A percentile compares a stretch with the other conserved stretches of the same genome.
Evolutionary conservation across 768 basidiomycete genomes (phyloP).

Genomic region (Leucocoprinus leucothites): DNA sequence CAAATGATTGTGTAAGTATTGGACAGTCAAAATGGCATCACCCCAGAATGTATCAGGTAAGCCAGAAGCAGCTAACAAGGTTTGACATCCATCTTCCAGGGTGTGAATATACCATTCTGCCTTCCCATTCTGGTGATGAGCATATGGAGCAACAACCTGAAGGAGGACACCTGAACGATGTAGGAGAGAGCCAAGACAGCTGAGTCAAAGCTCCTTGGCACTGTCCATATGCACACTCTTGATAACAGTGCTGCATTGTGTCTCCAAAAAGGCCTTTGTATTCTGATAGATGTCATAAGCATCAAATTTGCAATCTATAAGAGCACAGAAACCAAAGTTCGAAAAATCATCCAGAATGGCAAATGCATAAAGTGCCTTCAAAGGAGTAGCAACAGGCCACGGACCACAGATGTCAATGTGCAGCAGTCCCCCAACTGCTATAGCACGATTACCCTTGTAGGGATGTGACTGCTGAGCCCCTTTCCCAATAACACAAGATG

Average conservation of each 20-base stretch:
- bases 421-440: slow-evolving; percentile 17
- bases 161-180: slow-evolving; percentile 17
- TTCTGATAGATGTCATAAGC: not conserved
- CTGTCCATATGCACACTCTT: not conserved
- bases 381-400: slow-evolving; percentile 16
- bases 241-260: not conserved
- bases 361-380: slow-evolving; percentile 15
- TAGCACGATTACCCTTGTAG: slow-evolving; percentile 11
- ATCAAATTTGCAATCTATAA: slow-evolving; percentile 8
- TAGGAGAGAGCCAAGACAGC: slow-evolving; percentile 1
- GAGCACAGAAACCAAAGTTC: slow-evolving; percentile 14
- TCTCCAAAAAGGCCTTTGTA: not conserved
- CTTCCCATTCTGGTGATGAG: slow-evolving; percentile 30
- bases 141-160: slow-evolving; percentile 24
- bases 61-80: slow-evolving; percentile 21
- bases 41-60: slow-evolving; percentile 22
- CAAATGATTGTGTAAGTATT: slow-evolving; percentile 21
- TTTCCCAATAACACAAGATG: slow-evolving; percentile 24
- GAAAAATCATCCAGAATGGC: slow-evolving; percentile 18
- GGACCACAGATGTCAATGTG: slow-evolving; percentile 26
- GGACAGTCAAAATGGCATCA: slow-evolving; percentile 18
- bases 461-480: slow-evolving; percentile 16
- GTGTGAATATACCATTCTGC: slow-evolving; percentile 26
- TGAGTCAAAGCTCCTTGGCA: not conserved
- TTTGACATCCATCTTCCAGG: slow-evolving; percentile 19